Base-by-base conservation (phyloP, 73 alveolate genomes). In the Symbiodinium natans region DNA sequence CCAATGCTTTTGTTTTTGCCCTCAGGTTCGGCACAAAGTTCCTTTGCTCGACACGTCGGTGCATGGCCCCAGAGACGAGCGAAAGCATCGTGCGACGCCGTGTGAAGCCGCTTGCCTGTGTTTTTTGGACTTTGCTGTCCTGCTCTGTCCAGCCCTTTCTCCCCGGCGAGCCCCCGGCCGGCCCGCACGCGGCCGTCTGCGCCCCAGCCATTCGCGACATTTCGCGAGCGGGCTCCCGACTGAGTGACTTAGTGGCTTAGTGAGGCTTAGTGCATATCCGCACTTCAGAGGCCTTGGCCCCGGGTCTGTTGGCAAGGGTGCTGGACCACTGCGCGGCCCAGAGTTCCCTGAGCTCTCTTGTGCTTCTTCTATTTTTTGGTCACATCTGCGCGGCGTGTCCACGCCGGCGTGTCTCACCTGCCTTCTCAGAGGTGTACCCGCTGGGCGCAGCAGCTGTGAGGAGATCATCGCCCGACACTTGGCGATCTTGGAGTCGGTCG, bases 391-490 rank as follows among this genome's bases (percentile, higher is more conserved):
- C n/a, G n/a, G n/a, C n/a, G n/a, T n/a, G n/a, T n/a, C n/a, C n/a
- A n/a, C n/a, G n/a, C n/a, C n/a, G n/a, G n/a, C n/a, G n/a, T n/a
- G n/a, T n/a, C n/a, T n/a, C n/a, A n/a, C n/a, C n/a, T n/a, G n/a
- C n/a, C n/a, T n/a, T n/a, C n/a, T n/a, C n/a, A n/a, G 9, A 63
- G 80, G 80, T n/a, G 80, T 63, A 3, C 80, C 80, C n/a, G n/a
- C n/a, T 63, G 80, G 80, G 80, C 80, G 80, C 80, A 63, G 77
- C 77, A 63, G 80, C 80, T 63, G 80, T n/a, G 80, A 63, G 80
- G 80, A 63, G 36, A 36, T 63, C 80, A 63, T 63, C 36, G 80
- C 80, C 11, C 19, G 31, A 29, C 80, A 2, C 80, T 63, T 36
- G 40, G 80, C 5, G 59, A 46, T 13, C 21, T 6, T 9, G 59